Evolutionary conservation across 805 yeast species (phyloP), one percentile per base, ranked within the genome.

Genomic region (Zygoascus tannicola): DNA sequence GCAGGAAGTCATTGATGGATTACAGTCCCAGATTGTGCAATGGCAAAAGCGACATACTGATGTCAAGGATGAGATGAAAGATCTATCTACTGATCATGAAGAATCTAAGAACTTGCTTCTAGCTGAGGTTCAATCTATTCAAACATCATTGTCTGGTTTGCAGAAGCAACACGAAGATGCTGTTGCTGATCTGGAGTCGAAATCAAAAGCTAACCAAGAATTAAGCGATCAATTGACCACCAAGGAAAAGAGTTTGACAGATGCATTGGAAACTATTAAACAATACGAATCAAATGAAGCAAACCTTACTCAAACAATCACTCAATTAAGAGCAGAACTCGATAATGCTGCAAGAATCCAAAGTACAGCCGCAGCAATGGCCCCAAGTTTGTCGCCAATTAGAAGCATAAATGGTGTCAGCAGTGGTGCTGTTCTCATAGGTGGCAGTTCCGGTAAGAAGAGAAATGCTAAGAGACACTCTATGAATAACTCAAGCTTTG

Each of bases 1-100:
- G 57, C 71, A 76, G 47, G 64, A 66, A 14, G 82, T 83, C 56
- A 75, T 88, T 40, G 72, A 74, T 20, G 48, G 51, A 40, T 46
- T 57, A 35, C 63, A 59, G 47, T 48, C 45, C 26, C 59, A 52
- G 49, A 44, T 58, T 40, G 45, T 49, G 28, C 48, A 54, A 33
- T 58, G 60, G 58, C 62, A 58, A 35, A 50, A 44, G 41, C 56
- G 54, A 51, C 56, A 52, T 38, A 40, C 46, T 16, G 57, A 56
- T 12, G 46, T 57, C 34, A 53, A 55, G 36, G 52, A 47, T 26
- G 49, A 51, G 15, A 45, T 50, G 22, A 44, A 41, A 10, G 59
- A 58, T 34, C 56, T 62, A 5, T 57, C 55, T 47, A 33, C 45
- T 10, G 64, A 63, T 30, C 46, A 50, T 5, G 55, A 52, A 12